Conservation (phyloP, 371 early-diverging fungal species). For the Choanephora cucurbitarum region DNA sequence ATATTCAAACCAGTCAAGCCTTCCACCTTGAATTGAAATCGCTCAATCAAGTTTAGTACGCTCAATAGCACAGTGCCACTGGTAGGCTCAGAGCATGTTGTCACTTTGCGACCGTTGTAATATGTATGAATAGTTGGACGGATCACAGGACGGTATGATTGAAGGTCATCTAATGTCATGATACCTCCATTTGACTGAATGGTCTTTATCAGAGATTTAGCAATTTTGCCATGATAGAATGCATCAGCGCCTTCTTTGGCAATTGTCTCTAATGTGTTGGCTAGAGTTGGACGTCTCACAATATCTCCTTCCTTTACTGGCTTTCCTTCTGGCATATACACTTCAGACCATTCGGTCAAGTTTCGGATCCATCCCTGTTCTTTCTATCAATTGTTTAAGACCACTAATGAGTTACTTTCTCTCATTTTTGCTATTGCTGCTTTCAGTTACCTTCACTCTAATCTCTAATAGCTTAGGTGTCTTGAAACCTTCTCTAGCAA, state of each 20-base stretch:
- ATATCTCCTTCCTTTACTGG: conserved; percentile 69
- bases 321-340: conserved; percentile 73
- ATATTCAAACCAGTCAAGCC: conserved; percentile 59
- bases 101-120: conserved; percentile 78
- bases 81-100: conserved; percentile 74
- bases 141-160: conserved; percentile 65
- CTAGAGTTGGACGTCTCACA: conserved; percentile 73
- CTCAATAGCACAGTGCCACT: conserved; percentile 85
- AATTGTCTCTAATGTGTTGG: conserved; percentile 80
- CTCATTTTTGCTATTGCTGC: too few relatives aligned
- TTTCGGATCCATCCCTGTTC: conserved; percentile 37
- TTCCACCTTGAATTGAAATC: conserved; percentile 65
- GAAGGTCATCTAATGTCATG: conserved; percentile 81
- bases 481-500: conserved; percentile 82
- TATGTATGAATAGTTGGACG: conserved; percentile 64
- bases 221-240: conserved; percentile 92
- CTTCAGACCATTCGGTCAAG: conserved; percentile 43
- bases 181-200: conserved; percentile 79
- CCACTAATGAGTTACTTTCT: too few relatives aligned
- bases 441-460: conserved; percentile 48
- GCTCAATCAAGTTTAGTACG: conserved; percentile 89
- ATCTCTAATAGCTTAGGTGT: conserved; percentile 62
- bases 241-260: conserved; percentile 79
- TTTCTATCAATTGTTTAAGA: conserved; percentile 5
- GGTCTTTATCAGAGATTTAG: conserved; percentile 69